phyloP scores from a whole-genome alignment of 345 rosid species.

The Cardiospermum halicacabum region DNA sequence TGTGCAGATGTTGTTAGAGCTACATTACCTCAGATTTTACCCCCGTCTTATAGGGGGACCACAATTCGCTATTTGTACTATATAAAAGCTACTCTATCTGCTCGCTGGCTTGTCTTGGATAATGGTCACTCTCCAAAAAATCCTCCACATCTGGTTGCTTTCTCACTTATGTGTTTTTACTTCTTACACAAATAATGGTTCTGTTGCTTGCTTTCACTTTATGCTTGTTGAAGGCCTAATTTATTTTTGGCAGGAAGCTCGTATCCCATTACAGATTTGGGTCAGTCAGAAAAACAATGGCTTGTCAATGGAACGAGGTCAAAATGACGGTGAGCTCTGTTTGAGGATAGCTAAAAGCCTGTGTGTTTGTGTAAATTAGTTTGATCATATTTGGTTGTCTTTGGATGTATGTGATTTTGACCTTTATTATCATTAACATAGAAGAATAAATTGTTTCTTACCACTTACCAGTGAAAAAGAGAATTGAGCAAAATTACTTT shows the following conservation, averaged over 20 bases:
- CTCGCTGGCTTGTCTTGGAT: constrained; percentile 62
- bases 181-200: no score
- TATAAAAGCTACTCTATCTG: constrained; percentile 53
- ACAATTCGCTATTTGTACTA: constrained; percentile 85
- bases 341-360: no score
- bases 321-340: constrained; percentile 53
- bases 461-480: background rate
- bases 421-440: no score
- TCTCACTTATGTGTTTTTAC: no score
- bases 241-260: constrained; percentile 56
- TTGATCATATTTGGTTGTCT: background rate
- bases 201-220: background rate
- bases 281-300: constrained; percentile 71
- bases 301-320: constrained; percentile 65
- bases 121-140: constrained; percentile 43
- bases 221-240: background rate
- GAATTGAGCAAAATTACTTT: no score
- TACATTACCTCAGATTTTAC: constrained; percentile 64
- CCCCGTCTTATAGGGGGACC: constrained; percentile 85
- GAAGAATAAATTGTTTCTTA: background rate
- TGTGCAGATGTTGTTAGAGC: constrained; percentile 59
- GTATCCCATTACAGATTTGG: constrained; percentile 85
- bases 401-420: background rate
- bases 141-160: no score
- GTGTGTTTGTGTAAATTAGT: background rate